Conservation (phyloP, 768 basidiomycete genomes). For the Lactifluus rugatus region DNA sequence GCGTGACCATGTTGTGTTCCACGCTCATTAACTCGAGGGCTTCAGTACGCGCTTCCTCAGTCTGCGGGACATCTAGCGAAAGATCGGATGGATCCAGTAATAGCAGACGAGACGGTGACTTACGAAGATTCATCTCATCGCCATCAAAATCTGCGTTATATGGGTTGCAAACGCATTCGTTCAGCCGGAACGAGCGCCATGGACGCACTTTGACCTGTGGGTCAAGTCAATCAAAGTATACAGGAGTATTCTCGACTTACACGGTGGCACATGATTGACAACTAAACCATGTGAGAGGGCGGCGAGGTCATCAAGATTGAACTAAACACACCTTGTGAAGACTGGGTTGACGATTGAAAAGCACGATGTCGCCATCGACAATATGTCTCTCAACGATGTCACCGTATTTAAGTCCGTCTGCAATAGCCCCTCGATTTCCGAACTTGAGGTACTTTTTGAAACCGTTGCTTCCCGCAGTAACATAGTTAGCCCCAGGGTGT, state of each 20-base stretch:
- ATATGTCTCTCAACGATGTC: slow-evolving; percentile 94
- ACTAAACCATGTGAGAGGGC: slow-evolving; percentile 31
- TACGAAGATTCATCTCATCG: slow-evolving; percentile 99
- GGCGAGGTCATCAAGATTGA: slow-evolving; percentile 3
- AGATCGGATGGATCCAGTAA: neutral
- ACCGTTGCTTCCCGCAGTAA: slow-evolving; percentile 64
- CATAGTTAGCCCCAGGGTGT: slow-evolving; percentile 95
- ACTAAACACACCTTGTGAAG: slow-evolving; percentile 66
- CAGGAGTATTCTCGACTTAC: slow-evolving; percentile 33
- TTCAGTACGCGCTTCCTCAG: slow-evolving; percentile 95
- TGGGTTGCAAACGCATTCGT: slow-evolving; percentile 98
- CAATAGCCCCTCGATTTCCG: slow-evolving; percentile 70
- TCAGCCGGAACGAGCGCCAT: slow-evolving; percentile 94
- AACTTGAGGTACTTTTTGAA: slow-evolving; percentile 87
- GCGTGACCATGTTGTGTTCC: slow-evolving; percentile 94
- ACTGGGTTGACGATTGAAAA: slow-evolving; percentile 98
- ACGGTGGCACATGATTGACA: slow-evolving; percentile 98
- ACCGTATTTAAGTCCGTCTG: slow-evolving; percentile 74
- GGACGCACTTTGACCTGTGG: slow-evolving; percentile 81
- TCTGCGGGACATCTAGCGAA: slow-evolving; percentile 86
- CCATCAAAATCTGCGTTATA: slow-evolving; percentile 99
- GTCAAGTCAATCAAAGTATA: slow-evolving; percentile 3
- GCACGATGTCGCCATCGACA: slow-evolving; percentile 87
- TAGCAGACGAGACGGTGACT: slow-evolving; percentile 25
- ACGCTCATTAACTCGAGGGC: slow-evolving; percentile 96